Percentiles rank a stretch among this genome's conserved stretches.
Evolutionary conservation across 306 rosid species (phyloP).

Genomic region (Notholithocarpus densiflorus): DNA sequence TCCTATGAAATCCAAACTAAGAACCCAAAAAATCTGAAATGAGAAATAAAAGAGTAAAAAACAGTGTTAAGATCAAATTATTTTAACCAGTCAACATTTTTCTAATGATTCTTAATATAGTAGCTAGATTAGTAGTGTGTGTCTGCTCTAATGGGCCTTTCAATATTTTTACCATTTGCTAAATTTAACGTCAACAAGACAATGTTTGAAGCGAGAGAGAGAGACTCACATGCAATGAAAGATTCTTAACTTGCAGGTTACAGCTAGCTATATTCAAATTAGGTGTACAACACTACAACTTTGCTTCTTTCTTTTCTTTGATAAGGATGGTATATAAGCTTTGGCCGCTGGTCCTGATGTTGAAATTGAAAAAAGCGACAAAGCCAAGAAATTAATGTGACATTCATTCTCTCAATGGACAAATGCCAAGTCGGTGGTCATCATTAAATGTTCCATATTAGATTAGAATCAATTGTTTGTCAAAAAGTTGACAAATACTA

Average conservation of each 20-base stretch:
- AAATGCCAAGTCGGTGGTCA: slow-evolving; percentile 45
- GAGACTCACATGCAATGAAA: not conserved
- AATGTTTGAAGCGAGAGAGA: not conserved
- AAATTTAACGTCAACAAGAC: not conserved
- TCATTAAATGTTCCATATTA: slow-evolving; percentile 16
- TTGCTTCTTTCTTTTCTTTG: slow-evolving; percentile 9
- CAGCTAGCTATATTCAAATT: not conserved
- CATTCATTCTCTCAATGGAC: slow-evolving; percentile 25
- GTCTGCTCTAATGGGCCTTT: not conserved
- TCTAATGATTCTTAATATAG: not conserved
- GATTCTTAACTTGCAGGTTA: not conserved
- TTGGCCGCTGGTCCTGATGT: slow-evolving; percentile 8
- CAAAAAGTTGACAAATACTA: slow-evolving; percentile 34
- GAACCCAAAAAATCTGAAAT: too few species aligned
- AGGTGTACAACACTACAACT: slow-evolving; percentile 20
- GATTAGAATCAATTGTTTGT: slow-evolving; percentile 18
- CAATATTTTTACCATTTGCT: not conserved
- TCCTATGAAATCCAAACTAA: too few species aligned
- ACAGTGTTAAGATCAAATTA: too few species aligned
- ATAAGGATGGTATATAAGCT: not conserved
- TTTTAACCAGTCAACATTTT: too few species aligned
- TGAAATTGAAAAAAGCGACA: slow-evolving; percentile 24
- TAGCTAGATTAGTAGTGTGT: not conserved
- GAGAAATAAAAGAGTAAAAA: too few species aligned
- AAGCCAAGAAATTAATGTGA: slow-evolving; percentile 9